phyloP scores from a whole-genome alignment of 2,329 filamentous ascomycete species.

The Venturia nashicola region DNA sequence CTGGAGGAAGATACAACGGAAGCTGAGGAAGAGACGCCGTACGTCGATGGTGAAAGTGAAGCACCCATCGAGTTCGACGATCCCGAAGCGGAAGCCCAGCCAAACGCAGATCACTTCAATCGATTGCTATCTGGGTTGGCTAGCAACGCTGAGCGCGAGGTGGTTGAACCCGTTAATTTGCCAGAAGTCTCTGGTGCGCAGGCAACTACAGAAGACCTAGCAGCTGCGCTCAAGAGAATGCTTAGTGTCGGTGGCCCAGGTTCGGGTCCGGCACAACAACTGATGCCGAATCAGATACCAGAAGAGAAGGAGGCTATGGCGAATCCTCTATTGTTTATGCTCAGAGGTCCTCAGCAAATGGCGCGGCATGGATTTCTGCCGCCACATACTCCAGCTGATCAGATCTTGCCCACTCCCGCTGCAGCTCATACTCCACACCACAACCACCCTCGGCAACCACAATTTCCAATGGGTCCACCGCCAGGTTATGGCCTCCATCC shows the following conservation, averaged over 20 bases:
- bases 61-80: neutral
- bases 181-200: slow-evolving; percentile 2
- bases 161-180: neutral
- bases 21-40: slow-evolving; percentile 4
- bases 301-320: slow-evolving; percentile 21
- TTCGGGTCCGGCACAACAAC: slow-evolving; percentile 25
- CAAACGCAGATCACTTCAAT: slow-evolving; percentile 2
- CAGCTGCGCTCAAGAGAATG: slow-evolving; percentile 39
- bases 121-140: slow-evolving; percentile 7
- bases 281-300: slow-evolving; percentile 13
- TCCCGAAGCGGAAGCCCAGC: neutral
- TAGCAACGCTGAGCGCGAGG: neutral
- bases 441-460: slow-evolving; percentile 39
- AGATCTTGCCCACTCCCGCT: slow-evolving; percentile 35
- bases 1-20: slow-evolving; percentile 16
- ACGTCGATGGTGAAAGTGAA: neutral
- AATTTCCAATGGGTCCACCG: slow-evolving; percentile 36
- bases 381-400: slow-evolving; percentile 40
- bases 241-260: slow-evolving; percentile 30
- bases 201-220: slow-evolving; percentile 26
- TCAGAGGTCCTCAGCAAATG: slow-evolving; percentile 27
- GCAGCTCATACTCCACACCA: slow-evolving; percentile 47
- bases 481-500: slow-evolving; percentile 25
- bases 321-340: slow-evolving; percentile 43
- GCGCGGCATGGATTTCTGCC: neutral